These are phyloP conservation scores for Geotrichum cucujoidarum DNA, from an alignment of 1,139 yeast genomes.

Conservation along the genomic window DNA sequence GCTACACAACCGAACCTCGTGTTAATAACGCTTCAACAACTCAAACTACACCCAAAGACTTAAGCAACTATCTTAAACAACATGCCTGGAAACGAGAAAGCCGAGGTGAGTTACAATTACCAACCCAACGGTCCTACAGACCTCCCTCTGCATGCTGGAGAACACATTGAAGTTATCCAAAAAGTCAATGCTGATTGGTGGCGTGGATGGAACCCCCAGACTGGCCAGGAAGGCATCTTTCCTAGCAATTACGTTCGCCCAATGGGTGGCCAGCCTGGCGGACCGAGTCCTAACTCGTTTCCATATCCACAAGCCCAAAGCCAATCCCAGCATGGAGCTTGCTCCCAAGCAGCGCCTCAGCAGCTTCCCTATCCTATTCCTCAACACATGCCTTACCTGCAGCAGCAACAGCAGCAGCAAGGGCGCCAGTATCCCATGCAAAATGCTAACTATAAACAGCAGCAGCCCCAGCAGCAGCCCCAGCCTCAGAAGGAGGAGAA, in stretches of 20 bases:
- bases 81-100: slow-evolving; percentile 33
- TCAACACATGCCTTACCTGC: slow-evolving; percentile 17
- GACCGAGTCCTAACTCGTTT: neutral
- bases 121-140: slow-evolving; percentile 68
- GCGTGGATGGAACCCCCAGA: slow-evolving; percentile 57
- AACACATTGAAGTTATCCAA: slow-evolving; percentile 62
- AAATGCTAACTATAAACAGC: slow-evolving; percentile 2
- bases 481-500: slow-evolving; percentile 21
- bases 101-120: slow-evolving; percentile 70
- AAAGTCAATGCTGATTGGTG: slow-evolving; percentile 87
- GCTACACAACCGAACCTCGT: slow-evolving; percentile 18
- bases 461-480: slow-evolving; percentile 19
- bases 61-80: too few species aligned
- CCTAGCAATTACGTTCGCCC: slow-evolving; percentile 76
- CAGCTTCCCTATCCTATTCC: slow-evolving; percentile 21
- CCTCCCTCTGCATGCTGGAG: slow-evolving; percentile 58
- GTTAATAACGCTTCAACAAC: neutral
- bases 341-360: slow-evolving; percentile 7
- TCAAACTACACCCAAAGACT: too few species aligned
- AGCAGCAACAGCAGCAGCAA: slow-evolving; percentile 17
- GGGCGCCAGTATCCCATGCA: neutral
- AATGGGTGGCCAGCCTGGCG: neutral
- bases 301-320: neutral
- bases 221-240: slow-evolving; percentile 68
- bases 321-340: neutral